Percentiles rank a stretch among this genome's conserved stretches.
phyloP scores from a whole-genome alignment of 768 basidiomycete genomes.

The Pleurotus pulmonarius region DNA sequence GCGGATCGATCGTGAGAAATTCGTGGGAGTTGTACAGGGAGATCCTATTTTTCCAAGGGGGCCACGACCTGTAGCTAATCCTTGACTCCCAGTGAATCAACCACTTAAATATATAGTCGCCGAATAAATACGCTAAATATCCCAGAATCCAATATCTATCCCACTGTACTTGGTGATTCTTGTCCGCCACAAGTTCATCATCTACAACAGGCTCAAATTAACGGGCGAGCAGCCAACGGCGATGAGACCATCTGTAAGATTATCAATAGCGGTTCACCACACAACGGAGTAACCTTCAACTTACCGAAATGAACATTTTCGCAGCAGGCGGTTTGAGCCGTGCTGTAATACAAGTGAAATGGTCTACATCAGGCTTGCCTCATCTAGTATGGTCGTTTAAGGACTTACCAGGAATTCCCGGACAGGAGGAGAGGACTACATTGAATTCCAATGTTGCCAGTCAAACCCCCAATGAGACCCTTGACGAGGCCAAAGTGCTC shows the following conservation, averaged over 20 bases:
- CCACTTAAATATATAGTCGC: too few species aligned
- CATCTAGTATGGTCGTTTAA: neutral
- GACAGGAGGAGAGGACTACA: neutral
- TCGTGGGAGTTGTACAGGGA: too few species aligned
- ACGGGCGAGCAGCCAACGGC: neutral
- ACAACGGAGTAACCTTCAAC: neutral
- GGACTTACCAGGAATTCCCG: neutral
- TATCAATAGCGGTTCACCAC: too few species aligned
- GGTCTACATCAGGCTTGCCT: neutral
- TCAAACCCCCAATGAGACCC: neutral
- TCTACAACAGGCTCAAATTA: neutral
- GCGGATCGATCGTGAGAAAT: too few species aligned
- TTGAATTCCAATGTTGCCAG: constrained; percentile 2
- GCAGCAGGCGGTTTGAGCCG: constrained; percentile 1
- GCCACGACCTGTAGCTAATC: too few species aligned
- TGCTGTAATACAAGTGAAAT: neutral
- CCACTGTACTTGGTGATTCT: too few species aligned
- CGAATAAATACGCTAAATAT: too few species aligned
- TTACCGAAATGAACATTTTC: constrained; percentile 3
- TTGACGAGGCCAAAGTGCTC: neutral
- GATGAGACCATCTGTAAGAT: neutral
- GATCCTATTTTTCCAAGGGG: too few species aligned
- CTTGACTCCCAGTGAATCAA: too few species aligned
- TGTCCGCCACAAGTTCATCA: too few species aligned
- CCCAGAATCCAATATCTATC: too few species aligned